Percentiles rank a stretch among this genome's conserved stretches.
Conservation (phyloP, 768 basidiomycete genomes). For the Leucocoprinus leucothites region DNA sequence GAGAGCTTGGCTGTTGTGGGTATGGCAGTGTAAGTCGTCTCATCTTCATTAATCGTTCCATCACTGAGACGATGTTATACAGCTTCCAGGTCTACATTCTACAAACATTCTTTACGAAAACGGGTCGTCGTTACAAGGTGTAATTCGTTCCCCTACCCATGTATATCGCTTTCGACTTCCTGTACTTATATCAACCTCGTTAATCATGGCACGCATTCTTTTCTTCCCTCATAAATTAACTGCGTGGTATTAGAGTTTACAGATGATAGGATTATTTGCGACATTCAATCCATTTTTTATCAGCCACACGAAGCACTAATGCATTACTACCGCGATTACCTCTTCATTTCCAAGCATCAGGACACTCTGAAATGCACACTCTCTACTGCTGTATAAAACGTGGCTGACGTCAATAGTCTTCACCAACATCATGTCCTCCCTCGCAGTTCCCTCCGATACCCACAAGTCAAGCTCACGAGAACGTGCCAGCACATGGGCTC, state of each 20-base stretch:
- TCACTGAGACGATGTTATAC: conserved; percentile 12
- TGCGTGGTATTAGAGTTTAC: conserved; percentile 1
- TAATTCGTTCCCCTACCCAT: conserved; percentile 28
- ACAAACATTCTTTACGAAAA: conserved; percentile 96
- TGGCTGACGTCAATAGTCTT: background rate
- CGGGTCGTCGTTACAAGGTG: conserved; percentile 86
- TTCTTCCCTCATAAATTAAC: background rate
- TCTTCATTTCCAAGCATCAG: background rate
- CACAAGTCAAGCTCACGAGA: background rate
- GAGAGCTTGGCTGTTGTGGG: conserved; percentile 76
- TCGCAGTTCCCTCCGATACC: too few relatives aligned
- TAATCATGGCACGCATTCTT: conserved; percentile 11
- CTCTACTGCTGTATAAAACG: background rate
- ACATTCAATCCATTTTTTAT: background rate
- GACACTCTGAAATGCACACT: background rate
- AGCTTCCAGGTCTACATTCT: conserved; percentile 90
- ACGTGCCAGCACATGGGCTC: background rate
- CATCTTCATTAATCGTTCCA: background rate
- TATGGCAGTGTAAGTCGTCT: conserved; percentile 78
- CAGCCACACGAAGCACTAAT: background rate
- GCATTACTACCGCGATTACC: background rate
- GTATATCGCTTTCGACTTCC: background rate
- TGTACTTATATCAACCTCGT: conserved; percentile 8
- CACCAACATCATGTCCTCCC: too few relatives aligned
- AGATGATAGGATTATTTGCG: background rate